Base-by-base conservation (phyloP, 495 filamentous ascomycete genomes). In the Friedmanniomyces endolithicus region DNA sequence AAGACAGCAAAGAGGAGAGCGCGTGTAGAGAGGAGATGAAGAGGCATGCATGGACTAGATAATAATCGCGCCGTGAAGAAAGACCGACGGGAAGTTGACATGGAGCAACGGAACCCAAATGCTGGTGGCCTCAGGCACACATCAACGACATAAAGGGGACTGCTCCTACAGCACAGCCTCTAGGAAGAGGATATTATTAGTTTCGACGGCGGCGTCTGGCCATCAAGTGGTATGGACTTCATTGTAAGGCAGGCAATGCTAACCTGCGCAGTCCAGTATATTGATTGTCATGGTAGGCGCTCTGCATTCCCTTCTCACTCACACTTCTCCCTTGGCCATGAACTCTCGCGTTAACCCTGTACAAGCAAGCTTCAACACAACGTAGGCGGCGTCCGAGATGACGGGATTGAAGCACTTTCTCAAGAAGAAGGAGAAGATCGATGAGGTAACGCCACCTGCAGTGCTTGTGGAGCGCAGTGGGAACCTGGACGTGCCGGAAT, bases 361-460 rank as follows among this genome's bases (percentile, higher is more conserved):
- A 31, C 9, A 31, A 3, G 27, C 27, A 31, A 9, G 27, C 27
- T n/a, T n/a, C n/a, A 9, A 31, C 27, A 31, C 27, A 31, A 4
- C 27, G 27, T 31, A 31, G 27, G 24, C 16, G 2, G 24, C 29
- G n/a, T 31, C 9, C 17, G 11, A 31, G 23, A 90, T 90, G 87
- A 77, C 84, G 31, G 52, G 47, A 7, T 68, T 90, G 53, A 79
- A 79, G 66, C 80, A 87, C 56, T 72, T 88, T 31, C 72, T 90
- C 51, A 85, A 82, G 69, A 89, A 84, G 71, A 83, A 83, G 67
- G 77, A 86, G 37, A 78, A 78, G 54, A 68, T 75, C 46, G 70
- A 67, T 44, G 44, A 57, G 14, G 45, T 31, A 17, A 33, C 29
- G 7, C 29, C 49, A n/a, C 35, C 43, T n/a, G n/a, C n/a, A n/a